These are phyloP conservation scores for Aspergillus cavernicola DNA, from an alignment of 495 filamentous ascomycete genomes.

Conservation along the genomic window DNA sequence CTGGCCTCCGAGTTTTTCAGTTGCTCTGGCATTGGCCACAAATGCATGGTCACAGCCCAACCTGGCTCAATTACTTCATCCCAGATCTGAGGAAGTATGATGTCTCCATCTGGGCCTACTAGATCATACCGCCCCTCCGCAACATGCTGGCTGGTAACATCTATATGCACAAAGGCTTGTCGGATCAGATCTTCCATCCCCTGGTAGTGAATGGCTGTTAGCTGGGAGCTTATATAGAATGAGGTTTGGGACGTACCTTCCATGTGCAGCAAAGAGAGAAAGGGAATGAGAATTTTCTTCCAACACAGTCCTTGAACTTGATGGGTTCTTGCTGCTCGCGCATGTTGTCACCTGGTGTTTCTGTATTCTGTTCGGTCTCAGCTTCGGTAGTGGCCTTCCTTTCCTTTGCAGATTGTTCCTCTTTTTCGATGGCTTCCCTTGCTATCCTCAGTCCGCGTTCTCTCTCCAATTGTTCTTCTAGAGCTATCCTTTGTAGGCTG, in stretches of 20 bases:
- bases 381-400: too few relatives aligned
- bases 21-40: conserved; percentile 81
- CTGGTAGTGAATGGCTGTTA: conserved; percentile 35
- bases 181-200: conserved; percentile 83
- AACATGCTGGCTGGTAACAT: conserved; percentile 75
- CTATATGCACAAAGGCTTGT: conserved; percentile 81
- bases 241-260: conserved; percentile 51
- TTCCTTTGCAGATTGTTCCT: neutral
- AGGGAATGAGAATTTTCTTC: conserved; percentile 81
- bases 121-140: conserved; percentile 83
- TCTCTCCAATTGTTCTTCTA: too few relatives aligned
- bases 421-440: neutral
- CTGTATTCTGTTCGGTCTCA: too few relatives aligned
- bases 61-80: conserved; percentile 81
- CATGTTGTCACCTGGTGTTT: too few relatives aligned
- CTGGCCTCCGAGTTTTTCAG: too few relatives aligned
- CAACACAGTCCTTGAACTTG: conserved; percentile 83
- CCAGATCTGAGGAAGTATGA: conserved; percentile 84
- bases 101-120: conserved; percentile 76
- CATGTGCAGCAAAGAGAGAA: conserved; percentile 78
- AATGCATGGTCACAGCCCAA: conserved; percentile 89
- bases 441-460: too few relatives aligned
- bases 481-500: too few relatives aligned
- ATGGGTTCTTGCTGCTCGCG: conserved; percentile 60
- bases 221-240: neutral